Conservation (phyloP, 345 rosid genomes). For the Eucalyptus rudis region DNA sequence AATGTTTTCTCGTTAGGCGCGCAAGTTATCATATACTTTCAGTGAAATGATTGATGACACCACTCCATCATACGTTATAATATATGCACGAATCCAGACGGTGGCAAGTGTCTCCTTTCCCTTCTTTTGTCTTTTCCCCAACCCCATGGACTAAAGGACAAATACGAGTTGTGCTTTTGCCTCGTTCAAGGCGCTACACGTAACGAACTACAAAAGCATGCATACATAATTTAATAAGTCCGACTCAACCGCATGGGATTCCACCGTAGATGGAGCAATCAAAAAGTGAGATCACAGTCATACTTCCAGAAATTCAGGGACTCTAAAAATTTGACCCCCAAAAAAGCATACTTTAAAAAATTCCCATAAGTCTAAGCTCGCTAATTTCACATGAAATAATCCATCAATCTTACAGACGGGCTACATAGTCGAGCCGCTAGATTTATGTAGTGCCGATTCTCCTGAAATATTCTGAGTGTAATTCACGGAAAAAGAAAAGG, state of each 20-base stretch:
- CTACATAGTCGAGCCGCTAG: accelerated
- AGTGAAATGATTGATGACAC: neutral
- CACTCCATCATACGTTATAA: neutral
- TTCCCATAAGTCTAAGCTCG: accelerated
- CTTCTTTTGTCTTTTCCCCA: neutral
- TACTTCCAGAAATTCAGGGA: neutral
- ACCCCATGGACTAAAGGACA: neutral
- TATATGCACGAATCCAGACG: neutral
- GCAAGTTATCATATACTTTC: neutral
- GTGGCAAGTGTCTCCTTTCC: neutral
- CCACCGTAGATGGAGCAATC: neutral
- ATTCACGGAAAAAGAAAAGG: accelerated
- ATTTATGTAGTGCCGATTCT: neutral
- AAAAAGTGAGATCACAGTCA: neutral
- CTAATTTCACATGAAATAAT: neutral
- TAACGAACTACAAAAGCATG: neutral
- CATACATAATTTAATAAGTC: neutral
- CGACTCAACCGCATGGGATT: neutral
- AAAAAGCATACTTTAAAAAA: no score
- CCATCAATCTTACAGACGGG: accelerated
- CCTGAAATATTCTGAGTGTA: neutral
- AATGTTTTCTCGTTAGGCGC: neutral
- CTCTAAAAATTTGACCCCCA: no score
- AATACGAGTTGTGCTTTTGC: neutral
- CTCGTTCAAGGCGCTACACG: neutral